phyloP scores from a whole-genome alignment of 2,329 filamentous ascomycete genomes.

The Aspergillus aculeatinus region DNA sequence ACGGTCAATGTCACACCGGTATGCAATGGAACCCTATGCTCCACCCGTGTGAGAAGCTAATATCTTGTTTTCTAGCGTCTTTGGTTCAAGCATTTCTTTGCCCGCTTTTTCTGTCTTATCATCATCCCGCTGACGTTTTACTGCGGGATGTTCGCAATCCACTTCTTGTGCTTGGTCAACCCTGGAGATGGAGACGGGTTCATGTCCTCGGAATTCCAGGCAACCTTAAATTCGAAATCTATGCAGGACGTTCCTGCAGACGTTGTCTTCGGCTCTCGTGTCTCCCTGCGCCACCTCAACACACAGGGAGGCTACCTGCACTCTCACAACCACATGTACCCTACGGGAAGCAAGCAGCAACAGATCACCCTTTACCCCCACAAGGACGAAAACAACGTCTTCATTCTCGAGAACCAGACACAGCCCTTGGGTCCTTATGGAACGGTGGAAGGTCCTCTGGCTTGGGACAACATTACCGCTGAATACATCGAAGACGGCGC shows the following conservation, averaged over 20 bases:
- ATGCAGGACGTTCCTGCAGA: slow-evolving; percentile 96
- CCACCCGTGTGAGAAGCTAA: slow-evolving; percentile 22
- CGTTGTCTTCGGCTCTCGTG: slow-evolving; percentile 81
- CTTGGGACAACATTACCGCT: slow-evolving; percentile 75
- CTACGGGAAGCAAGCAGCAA: slow-evolving; percentile 94
- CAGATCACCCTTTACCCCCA: slow-evolving; percentile 98
- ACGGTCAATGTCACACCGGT: slow-evolving; percentile 77
- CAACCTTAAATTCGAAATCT: slow-evolving; percentile 90
- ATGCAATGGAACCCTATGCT: slow-evolving; percentile 30
- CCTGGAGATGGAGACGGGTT: slow-evolving; percentile 97
- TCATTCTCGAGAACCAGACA: slow-evolving; percentile 92
- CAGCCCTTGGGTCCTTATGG: slow-evolving; percentile 78
- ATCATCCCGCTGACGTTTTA: slow-evolving; percentile 88
- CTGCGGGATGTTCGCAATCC: slow-evolving; percentile 94
- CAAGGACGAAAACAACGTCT: slow-evolving; percentile 98
- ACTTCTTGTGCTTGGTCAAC: slow-evolving; percentile 90
- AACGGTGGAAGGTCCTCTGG: slow-evolving; percentile 74
- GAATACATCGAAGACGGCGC: slow-evolving; percentile 75
- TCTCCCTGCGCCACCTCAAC: slow-evolving; percentile 88
- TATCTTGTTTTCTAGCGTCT: slow-evolving; percentile 54
- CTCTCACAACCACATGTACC: slow-evolving; percentile 97
- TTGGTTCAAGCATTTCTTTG: slow-evolving; percentile 92
- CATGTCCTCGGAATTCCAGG: slow-evolving; percentile 99
- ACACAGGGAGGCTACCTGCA: slow-evolving; percentile 97
- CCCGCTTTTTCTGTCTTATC: slow-evolving; percentile 86